Percentiles rank a stretch among this genome's conserved stretches.
phyloP scores from a whole-genome alignment of 805 yeast genomes.

The Blastobotrys chiropterorum region DNA sequence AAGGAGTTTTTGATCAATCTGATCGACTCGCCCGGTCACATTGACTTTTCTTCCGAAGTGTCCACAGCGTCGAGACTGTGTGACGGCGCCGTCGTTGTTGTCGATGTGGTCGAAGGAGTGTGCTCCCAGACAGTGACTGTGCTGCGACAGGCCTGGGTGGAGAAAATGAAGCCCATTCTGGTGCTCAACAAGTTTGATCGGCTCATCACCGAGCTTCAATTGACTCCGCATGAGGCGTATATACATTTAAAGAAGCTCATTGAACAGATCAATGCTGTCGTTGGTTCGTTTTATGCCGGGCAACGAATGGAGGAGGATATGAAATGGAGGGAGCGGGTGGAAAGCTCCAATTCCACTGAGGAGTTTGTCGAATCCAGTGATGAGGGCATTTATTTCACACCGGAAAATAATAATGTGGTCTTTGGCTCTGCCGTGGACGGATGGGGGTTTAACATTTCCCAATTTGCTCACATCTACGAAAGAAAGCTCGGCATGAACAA shows the following conservation, averaged over 20 bases:
- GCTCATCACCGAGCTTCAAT: conserved; percentile 69
- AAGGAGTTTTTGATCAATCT: conserved; percentile 82
- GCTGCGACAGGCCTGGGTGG: conserved; percentile 91
- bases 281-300: conserved; percentile 89
- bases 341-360: conserved; percentile 24
- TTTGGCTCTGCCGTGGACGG: conserved; percentile 93
- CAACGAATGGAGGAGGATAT: conserved; percentile 87
- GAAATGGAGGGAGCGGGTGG: conserved; percentile 45
- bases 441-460: conserved; percentile 92
- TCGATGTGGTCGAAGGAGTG: conserved; percentile 97
- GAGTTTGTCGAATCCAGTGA: conserved; percentile 73
- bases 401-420: conserved; percentile 80
- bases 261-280: conserved; percentile 91
- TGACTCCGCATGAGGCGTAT: conserved; percentile 82
- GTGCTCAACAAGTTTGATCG: conserved; percentile 91
- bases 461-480: conserved; percentile 82
- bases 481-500: conserved; percentile 79
- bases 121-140: conserved; percentile 97
- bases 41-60: conserved; percentile 94
- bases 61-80: conserved; percentile 93
- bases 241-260: conserved; percentile 68
- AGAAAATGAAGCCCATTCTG: conserved; percentile 77
- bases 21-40: conserved; percentile 99
- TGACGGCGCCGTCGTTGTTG: conserved; percentile 93
- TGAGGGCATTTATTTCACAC: conserved; percentile 77